Evolutionary conservation across 1,284 basidiomycete genomes (phyloP).

Genomic region (Mycena citricolor): DNA sequence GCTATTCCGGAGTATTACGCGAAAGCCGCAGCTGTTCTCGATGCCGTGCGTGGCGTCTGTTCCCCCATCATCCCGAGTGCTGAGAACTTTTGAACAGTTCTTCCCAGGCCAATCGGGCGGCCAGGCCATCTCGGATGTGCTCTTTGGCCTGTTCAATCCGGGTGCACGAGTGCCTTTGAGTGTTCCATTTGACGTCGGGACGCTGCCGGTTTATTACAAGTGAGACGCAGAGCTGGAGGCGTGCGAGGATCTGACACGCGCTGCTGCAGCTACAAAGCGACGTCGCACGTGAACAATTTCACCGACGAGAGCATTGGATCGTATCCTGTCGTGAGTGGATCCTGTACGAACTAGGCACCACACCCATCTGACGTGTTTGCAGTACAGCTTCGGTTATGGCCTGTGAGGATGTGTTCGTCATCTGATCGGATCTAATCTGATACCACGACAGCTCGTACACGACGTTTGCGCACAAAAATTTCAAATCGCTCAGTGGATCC

Average conservation of each 20-base stretch:
- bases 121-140: slow-evolving; percentile 30
- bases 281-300: slow-evolving; percentile 29
- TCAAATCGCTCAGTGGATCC: slow-evolving; percentile 19
- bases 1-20: slow-evolving; percentile 30
- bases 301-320: slow-evolving; percentile 22
- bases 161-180: slow-evolving; percentile 30
- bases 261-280: slow-evolving; percentile 27
- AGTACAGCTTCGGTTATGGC: slow-evolving; percentile 1
- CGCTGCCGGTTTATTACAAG: slow-evolving; percentile 32
- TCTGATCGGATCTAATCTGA: neutral
- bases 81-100: slow-evolving; percentile 21
- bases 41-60: slow-evolving; percentile 24
- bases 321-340: neutral
- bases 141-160: slow-evolving; percentile 31
- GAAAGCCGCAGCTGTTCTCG: slow-evolving; percentile 27
- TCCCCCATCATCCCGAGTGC: neutral
- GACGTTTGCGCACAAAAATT: slow-evolving; percentile 22
- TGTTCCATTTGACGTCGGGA: slow-evolving; percentile 26
- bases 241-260: neutral
- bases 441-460: slow-evolving; percentile 22
- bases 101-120: slow-evolving; percentile 33
- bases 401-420: neutral
- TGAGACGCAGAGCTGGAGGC: slow-evolving; percentile 3
- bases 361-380: neutral
- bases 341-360: neutral